Percentiles rank a stretch among this genome's conserved stretches.
Conservation (phyloP, 306 rosid genomes). For the Albizia julibrissin region DNA sequence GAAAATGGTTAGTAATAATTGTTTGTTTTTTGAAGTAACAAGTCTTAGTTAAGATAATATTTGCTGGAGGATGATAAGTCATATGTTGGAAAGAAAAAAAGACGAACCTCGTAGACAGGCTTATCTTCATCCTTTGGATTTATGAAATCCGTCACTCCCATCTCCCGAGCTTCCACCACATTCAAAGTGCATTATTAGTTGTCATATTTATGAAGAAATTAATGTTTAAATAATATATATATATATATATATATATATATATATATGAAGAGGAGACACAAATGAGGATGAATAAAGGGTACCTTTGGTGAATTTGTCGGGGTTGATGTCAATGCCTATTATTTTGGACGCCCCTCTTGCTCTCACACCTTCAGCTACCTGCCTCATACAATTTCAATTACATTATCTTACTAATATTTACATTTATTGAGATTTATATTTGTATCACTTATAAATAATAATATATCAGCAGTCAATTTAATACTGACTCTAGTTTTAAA, state of each 20-base stretch:
- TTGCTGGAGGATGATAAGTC: too few species aligned
- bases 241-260: too few species aligned
- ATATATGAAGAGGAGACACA: background rate
- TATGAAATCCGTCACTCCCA: constrained; percentile 62
- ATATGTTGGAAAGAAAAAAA: background rate
- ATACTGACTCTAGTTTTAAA: too few species aligned
- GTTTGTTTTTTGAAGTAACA: background rate
- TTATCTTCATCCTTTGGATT: constrained; percentile 53
- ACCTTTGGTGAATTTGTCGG: constrained; percentile 63
- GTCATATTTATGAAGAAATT: background rate
- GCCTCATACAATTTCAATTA: background rate
- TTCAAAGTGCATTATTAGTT: background rate
- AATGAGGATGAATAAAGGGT: background rate
- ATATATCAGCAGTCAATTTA: too few species aligned
- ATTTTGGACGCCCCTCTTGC: constrained; percentile 79
- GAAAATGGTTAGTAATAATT: background rate
- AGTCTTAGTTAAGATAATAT: background rate
- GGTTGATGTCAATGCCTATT: constrained; percentile 80
- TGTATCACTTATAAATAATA: too few species aligned
- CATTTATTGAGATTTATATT: too few species aligned
- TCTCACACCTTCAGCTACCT: constrained; percentile 87
- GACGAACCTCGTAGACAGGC: constrained; percentile 53
- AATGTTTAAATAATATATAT: too few species aligned
- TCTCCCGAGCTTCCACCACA: constrained; percentile 37
- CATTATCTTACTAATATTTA: background rate